A percentile compares a stretch with the other conserved stretches of the same genome.
Conservation (phyloP, 257 asterid species). For the Oldenlandia corymbosa region DNA sequence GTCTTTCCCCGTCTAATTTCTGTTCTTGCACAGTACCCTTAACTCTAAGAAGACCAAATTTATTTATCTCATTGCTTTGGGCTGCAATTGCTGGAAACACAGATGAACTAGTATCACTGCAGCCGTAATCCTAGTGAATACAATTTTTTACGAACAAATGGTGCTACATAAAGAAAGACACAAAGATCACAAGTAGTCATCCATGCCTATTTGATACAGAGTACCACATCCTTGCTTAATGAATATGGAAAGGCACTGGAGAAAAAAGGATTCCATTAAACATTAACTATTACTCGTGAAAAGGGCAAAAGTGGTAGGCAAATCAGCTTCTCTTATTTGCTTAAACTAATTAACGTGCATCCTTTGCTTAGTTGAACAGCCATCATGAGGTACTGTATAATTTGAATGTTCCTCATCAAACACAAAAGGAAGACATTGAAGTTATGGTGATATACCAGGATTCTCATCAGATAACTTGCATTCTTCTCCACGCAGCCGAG, state of each 20-base stretch:
- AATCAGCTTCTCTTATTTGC: neutral
- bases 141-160: neutral
- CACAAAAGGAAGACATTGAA: no score
- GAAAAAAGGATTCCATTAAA: neutral
- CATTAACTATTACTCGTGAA: neutral
- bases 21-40: no score
- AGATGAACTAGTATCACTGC: neutral
- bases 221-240: neutral
- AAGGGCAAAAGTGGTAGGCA: slow-evolving; percentile 3
- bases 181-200: neutral
- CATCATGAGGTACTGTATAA: neutral
- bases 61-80: neutral
- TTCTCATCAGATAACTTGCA: slow-evolving; percentile 47
- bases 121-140: neutral
- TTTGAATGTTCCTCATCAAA: neutral
- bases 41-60: neutral
- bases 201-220: neutral
- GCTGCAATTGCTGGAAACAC: neutral
- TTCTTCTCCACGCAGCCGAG: slow-evolving; percentile 51
- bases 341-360: neutral
- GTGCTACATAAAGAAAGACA: slow-evolving; percentile 4
- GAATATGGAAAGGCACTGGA: neutral
- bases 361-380: neutral
- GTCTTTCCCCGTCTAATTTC: no score
- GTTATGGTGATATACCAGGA: slow-evolving; percentile 38